Base-by-base conservation (phyloP, 257 asterid species). In the Anisodus acutangulus region DNA sequence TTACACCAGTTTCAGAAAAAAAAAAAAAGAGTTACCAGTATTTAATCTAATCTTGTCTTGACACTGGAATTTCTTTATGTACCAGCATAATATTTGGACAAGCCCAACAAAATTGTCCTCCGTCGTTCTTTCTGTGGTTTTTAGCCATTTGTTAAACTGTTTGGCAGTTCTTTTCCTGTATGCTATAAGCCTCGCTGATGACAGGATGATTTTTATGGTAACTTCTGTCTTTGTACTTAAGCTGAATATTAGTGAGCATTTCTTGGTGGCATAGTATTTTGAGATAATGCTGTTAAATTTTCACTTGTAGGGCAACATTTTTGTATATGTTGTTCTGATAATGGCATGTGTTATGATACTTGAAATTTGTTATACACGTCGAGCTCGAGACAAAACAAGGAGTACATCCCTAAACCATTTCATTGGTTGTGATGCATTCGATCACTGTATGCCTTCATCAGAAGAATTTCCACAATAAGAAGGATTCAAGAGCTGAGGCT, bases 401-500 rank as follows among this genome's bases (percentile, higher is more conserved):
- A 49, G 84, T 37, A 67, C 26, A 43, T 19, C 45, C 5, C 0
- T 43, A n/a, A 54, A 78, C 62, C 17, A 22, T 37, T 54, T 76
- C 66, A 35, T 41, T 71, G 58, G 22, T 66, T 58, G 67, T 19
- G 22, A n/a, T 76, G 72, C 26, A 19, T 68, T 58, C 19, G n/a
- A 47, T 57, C 57, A 81, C 5, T 47, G 19, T 15, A 17, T 72
- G 71, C 85, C 85, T 9, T 37, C 83, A 41, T 55, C 17, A 13
- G 43, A 80, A 72, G 72, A 63, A 62, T 57, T 17, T 19, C 54
- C 22, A 66, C 57, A 47, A 67, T 72, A 71, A 76, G 69, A 82
- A 78, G 88, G 19, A 58, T 63, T 59, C 79, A 51, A 63, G 79
- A 45, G 9, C 59, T 74, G 45, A 82, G 47, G 69, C 53, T 82